A percentile compares a stretch with the other conserved stretches of the same genome.
These are phyloP conservation scores for Cladosporium austrohemisphaericum DNA, from an alignment of 2,329 filamentous ascomycete species.

Conservation along the genomic window DNA sequence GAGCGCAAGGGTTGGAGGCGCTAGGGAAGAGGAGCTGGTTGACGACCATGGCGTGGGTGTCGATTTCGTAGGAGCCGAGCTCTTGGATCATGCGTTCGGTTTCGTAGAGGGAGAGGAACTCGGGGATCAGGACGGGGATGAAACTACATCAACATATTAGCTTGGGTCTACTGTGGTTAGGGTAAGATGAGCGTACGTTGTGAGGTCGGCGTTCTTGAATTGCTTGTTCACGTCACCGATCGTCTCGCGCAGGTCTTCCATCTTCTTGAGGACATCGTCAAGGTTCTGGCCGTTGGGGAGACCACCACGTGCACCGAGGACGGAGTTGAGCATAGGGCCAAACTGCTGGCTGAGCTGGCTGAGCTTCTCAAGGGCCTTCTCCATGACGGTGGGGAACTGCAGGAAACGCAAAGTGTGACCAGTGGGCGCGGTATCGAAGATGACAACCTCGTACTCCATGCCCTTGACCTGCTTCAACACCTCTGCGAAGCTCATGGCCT, in stretches of 20 bases:
- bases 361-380: conserved; percentile 97
- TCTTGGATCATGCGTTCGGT: conserved; percentile 99
- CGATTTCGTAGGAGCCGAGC: conserved; percentile 85
- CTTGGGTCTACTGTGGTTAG: not conserved
- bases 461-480: conserved; percentile 99
- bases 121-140: conserved; percentile 96
- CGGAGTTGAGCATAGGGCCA: conserved; percentile 89
- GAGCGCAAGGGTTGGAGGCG: conserved; percentile 79
- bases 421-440: conserved; percentile 97
- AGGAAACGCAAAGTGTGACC: conserved; percentile 98
- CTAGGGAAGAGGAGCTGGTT: conserved; percentile 96
- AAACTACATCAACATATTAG: too few species aligned
- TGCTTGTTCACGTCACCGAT: conserved; percentile 95
- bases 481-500: conserved; percentile 99
- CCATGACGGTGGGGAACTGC: conserved; percentile 95
- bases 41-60: conserved; percentile 95
- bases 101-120: conserved; percentile 95
- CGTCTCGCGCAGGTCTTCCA: conserved; percentile 87
- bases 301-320: conserved; percentile 72
- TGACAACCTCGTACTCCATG: conserved; percentile 96
- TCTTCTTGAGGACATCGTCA: conserved; percentile 87
- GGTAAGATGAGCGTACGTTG: conserved; percentile 54
- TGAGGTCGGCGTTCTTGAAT: conserved; percentile 94
- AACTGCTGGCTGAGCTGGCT: conserved; percentile 92
- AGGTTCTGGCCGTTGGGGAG: conserved; percentile 92